Base-by-base conservation (phyloP, 2,329 filamentous ascomycete genomes). In the Graphilbum sp. region DNA sequence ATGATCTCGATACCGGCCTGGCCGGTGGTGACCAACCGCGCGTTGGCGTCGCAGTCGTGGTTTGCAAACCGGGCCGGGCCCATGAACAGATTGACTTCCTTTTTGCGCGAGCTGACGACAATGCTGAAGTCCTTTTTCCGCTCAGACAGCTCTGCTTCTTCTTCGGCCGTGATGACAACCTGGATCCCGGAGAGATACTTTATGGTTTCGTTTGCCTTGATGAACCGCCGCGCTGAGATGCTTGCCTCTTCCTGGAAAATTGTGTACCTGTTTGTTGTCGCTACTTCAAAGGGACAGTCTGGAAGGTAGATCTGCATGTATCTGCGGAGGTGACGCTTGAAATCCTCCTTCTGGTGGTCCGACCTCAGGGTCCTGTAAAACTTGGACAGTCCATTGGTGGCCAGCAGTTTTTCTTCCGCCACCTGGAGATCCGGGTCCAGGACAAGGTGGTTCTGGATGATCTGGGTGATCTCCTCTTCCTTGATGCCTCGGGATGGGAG, bases 61-160 rank as follows among this genome's bases (percentile, higher is more conserved):
- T 98, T 98, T 20, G 90, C 86, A 55, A 98, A 96, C 36, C 90
- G 77, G 25, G 90, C 90, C 8, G 90, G 92, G 0, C 90, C 90
- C 54, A 98, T 77, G 54, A 98, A 96, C 32, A 98, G 64, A 37
- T 84, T 93, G 23, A 87, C 81, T 43, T 79, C 79, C 59, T 93
- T 95, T 59, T 82, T 88, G 41, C 90, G 72, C 47, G 85, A 88
- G 44, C 87, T 94, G 52, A 95, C 82, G 24, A 98, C 87, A 45
- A 98, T 87, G 55, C 87, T 95, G 55, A 98, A 98, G 54, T 98
- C 90, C 52, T 88, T 87, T 53, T 90, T 81, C 42, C 76, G 79
- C 45, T 77, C 59, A 20, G 85, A 80, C 41, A 96, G 71, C 40
- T 82, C 75, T 43, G 75, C 70, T 54, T 96, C 90, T 56, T 98